A percentile compares a stretch with the other conserved stretches of the same genome.
Evolutionary conservation across 176 grass and related monocot species (phyloP).

Genomic region (Zoysia pacifica): DNA sequence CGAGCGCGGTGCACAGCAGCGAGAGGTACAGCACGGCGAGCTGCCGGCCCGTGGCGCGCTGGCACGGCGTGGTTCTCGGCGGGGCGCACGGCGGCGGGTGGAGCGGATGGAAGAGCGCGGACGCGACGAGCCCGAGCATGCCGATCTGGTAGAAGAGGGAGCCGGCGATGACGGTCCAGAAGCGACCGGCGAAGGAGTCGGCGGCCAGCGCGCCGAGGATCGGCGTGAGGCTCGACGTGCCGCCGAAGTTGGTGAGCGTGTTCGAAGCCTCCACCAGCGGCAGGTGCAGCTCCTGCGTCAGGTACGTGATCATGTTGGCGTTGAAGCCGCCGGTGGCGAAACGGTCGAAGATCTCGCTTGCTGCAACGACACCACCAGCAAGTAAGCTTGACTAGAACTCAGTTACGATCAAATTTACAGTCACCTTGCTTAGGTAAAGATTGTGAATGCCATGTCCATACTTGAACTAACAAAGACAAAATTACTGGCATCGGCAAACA

Average conservation of each 20-base stretch:
- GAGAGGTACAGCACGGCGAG: conserved; percentile 58
- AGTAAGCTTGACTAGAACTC: too few relatives aligned
- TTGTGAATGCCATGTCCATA: background rate
- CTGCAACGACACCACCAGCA: conserved; percentile 41
- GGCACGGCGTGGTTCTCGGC: conserved; percentile 28
- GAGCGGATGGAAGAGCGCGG: conserved; percentile 51
- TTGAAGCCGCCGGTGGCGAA: conserved; percentile 60
- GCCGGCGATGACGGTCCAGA: conserved; percentile 69
- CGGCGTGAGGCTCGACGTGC: conserved; percentile 66
- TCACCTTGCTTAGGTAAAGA: background rate
- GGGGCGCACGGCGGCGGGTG: conserved; percentile 34
- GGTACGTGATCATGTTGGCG: conserved; percentile 81
- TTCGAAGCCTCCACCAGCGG: conserved; percentile 74
- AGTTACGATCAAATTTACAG: too few relatives aligned
- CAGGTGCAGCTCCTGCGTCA: conserved; percentile 66
- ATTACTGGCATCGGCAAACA: background rate
- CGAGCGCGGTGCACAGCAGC: conserved; percentile 51
- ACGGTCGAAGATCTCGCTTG: conserved; percentile 60
- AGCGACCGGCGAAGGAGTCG: conserved; percentile 70
- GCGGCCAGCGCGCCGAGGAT: conserved; percentile 71
- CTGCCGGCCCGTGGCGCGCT: conserved; percentile 37
- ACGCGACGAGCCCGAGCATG: conserved; percentile 58
- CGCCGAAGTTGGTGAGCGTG: conserved; percentile 65
- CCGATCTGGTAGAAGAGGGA: conserved; percentile 65
- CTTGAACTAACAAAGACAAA: background rate